Evolutionary conservation across 73 alveolate genomes (phyloP), one percentile per base, ranked within the genome.

Genomic region (Paramecium bursaria): DNA sequence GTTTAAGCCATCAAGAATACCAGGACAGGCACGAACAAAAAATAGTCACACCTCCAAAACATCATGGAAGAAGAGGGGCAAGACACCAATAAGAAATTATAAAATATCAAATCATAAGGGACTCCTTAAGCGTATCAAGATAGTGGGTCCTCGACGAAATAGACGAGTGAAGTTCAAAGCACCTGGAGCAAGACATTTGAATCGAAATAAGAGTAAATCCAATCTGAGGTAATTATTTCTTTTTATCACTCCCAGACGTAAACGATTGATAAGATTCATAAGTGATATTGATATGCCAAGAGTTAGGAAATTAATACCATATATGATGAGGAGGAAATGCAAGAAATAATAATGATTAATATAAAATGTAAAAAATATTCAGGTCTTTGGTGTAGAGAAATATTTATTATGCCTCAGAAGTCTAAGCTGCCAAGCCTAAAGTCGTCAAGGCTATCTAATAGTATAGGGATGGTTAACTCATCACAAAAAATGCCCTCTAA

Each of bases 401-500:
- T n/a, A n/a, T n/a, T n/a, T n/a, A n/a, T n/a, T n/a, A n/a, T n/a
- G 44, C 82, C 22, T 57, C 82, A n/a, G 82, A 53, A 15, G 19
- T 35, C 1, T 15, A 53, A 5, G 49, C 49, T 4, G 55, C 47
- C 47, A 67, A 67, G 44, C 23, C 26, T 25, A 39, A 67, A 35
- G 19, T 39, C 17, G 60, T 57, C 6, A 67, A 67, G 23, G 50
- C 82, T 25, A 67, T 67, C 22, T 14, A 67, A 67, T 54, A 31
- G 13, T 79, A 79, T 55, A 73, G 46, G 25, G 89, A 79, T 42
- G 89, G 89, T 17, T 30, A 79, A 55, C 30, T 79, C 44, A 73
- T 79, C 31, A 79, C 75, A 35, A 79, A 73, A 57, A 79, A 50
- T 55, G 50, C 51, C 46, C 52, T 92, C 9, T 87, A 76, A 48